Evolutionary conservation across 2,329 filamentous ascomycete genomes (phyloP).

Genomic region (Paramyrothecium sp.): DNA sequence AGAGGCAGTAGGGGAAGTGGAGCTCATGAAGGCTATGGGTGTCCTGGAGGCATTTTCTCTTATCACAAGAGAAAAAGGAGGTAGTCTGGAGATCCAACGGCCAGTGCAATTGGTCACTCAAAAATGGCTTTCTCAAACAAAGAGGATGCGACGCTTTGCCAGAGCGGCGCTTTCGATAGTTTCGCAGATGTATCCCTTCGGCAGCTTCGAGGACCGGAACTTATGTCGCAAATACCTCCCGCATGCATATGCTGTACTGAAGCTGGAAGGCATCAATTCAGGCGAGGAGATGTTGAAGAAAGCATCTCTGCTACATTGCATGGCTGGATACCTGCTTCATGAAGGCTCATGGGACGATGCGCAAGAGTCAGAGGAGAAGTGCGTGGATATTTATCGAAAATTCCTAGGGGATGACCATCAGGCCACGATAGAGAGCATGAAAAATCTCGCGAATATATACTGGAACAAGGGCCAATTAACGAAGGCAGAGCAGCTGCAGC

Average conservation of each 20-base stretch:
- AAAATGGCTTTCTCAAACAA: conserved; percentile 21
- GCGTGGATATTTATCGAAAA: no score
- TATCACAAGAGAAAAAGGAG: conserved; percentile 16
- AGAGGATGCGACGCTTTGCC: background rate
- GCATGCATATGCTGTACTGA: conserved; percentile 11
- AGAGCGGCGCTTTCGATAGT: conserved; percentile 8
- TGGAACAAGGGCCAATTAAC: no score
- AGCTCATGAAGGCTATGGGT: conserved; percentile 19
- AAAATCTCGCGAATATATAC: no score
- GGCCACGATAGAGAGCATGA: no score
- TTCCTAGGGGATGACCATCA: no score
- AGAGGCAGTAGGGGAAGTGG: conserved; percentile 11
- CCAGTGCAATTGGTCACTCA: conserved; percentile 26
- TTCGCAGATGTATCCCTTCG: conserved; percentile 6
- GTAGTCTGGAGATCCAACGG: conserved; percentile 26
- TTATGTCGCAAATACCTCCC: conserved; percentile 20
- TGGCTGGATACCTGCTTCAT: conserved; percentile 1
- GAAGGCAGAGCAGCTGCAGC: no score
- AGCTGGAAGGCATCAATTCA: background rate
- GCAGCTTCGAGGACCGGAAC: conserved; percentile 10
- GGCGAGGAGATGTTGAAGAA: conserved; percentile 7
- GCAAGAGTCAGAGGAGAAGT: no score
- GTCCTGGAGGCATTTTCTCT: conserved; percentile 27
- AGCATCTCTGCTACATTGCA: conserved; percentile 10
- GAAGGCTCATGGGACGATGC: no score